Evolutionary conservation across 306 rosid genomes (phyloP), one percentile per base, ranked within the genome.

Genomic region (Cucumis cinereus): DNA sequence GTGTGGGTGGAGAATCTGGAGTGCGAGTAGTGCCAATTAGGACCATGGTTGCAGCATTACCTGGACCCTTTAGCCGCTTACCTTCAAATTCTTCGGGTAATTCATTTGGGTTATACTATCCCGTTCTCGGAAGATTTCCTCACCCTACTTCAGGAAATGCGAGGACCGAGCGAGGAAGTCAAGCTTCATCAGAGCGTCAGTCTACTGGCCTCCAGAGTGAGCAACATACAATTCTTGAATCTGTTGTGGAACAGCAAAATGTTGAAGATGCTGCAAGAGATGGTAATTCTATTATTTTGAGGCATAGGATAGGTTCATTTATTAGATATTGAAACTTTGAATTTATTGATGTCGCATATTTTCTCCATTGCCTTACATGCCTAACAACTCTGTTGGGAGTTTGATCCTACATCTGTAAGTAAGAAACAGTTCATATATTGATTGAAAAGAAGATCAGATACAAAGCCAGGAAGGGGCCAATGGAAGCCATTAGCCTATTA

Each of bases 21-120:
- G 89, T 89, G n/a, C 83, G 98, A 84, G 81, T 90, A 79, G 81
- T 95, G 77, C 99, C 99, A 30, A 74, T 90, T 78, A 89, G 99
- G 84, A 89, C 96, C 80, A 85, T 92, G 96, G 89, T 92, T 87
- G 90, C 91, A 70, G 79, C 97, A 61, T 86, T 91, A 55, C 96
- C 96, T 35, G 87, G 87, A 53, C 61, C 95, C 56, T 86, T 90
- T 50, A 83, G 88, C 73, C 95, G 84, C 73, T 73, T 81, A 24
- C 82, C 96, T 76, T 81, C 90, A 58, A 94, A 91, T 76, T 77
- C 96, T 55, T 82, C 97, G 56, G 91, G 90, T 87, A 90, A 82
- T 85, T 84, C 93, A 22, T 26, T 88, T 61, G 98, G 97, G 63
- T 81, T 91, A 82, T 91, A 84, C 91, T 82, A 93, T 87, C 98